These are phyloP conservation scores for Vicia faba DNA, from an alignment of 306 rosid species.

Conservation along the genomic window DNA sequence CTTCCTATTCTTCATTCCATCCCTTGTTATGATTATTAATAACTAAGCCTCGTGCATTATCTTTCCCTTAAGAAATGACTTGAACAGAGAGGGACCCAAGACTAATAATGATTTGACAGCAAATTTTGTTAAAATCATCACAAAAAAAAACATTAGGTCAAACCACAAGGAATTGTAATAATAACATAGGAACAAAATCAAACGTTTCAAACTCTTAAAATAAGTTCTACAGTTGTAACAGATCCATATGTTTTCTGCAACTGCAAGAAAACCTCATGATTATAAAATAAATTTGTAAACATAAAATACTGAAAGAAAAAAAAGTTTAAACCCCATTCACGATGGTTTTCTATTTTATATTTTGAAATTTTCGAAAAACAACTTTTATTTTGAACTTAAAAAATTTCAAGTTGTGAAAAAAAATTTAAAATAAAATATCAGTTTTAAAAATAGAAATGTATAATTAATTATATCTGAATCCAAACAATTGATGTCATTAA, in stretches of 20 bases:
- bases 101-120: not conserved
- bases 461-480: too few relatives aligned
- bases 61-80: slow-evolving; percentile 19
- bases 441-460: too few relatives aligned
- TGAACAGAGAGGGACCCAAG: not conserved
- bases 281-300: not conserved
- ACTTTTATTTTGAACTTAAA: too few relatives aligned
- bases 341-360: too few relatives aligned
- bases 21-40: not conserved
- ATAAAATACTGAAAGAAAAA: not conserved
- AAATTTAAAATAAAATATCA: too few relatives aligned
- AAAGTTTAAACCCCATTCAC: too few relatives aligned
- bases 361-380: too few relatives aligned
- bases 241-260: slow-evolving; percentile 16
- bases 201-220: slow-evolving; percentile 3
- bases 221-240: slow-evolving; percentile 15
- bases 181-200: slow-evolving; percentile 2
- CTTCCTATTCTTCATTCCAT: slow-evolving; percentile 18
- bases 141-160: not conserved
- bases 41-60: slow-evolving; percentile 12
- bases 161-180: slow-evolving; percentile 3
- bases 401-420: too few relatives aligned
- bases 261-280: slow-evolving; percentile 10
- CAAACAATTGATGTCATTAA: too few relatives aligned
- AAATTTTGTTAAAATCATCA: not conserved